Evolutionary conservation across 1,139 yeast species (phyloP).

Genomic region (Kodamaea derodonti): DNA sequence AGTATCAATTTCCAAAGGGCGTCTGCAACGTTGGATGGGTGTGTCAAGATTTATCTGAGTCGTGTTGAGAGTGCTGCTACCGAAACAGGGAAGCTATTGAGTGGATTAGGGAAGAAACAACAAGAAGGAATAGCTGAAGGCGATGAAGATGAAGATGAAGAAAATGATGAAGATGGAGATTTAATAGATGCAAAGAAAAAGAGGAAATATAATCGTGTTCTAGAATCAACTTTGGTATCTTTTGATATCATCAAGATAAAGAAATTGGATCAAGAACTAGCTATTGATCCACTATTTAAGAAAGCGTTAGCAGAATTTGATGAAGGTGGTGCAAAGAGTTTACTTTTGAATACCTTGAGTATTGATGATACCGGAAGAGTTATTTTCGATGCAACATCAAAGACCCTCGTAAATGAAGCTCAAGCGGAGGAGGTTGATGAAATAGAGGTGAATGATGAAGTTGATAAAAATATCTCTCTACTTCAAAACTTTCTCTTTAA

Average conservation of each 20-base stretch:
- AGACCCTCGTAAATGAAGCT: slow-evolving; percentile 8
- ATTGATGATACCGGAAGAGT: slow-evolving; percentile 58
- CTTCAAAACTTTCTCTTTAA: slow-evolving; percentile 24
- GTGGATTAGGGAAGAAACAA: slow-evolving; percentile 51
- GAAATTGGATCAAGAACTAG: slow-evolving; percentile 70
- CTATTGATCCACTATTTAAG: slow-evolving; percentile 84
- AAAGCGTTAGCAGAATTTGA: slow-evolving; percentile 90
- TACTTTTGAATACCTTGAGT: slow-evolving; percentile 66
- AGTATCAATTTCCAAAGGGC: slow-evolving; percentile 74
- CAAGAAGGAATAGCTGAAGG: slow-evolving; percentile 17
- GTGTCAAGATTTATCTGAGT: slow-evolving; percentile 78
- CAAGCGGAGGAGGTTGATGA: slow-evolving; percentile 11
- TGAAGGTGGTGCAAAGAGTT: slow-evolving; percentile 91
- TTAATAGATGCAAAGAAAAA: slow-evolving; percentile 24
- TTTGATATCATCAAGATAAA: slow-evolving; percentile 64
- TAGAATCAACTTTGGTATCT: slow-evolving; percentile 45
- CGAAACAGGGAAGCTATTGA: slow-evolving; percentile 80
- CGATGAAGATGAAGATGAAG: slow-evolving; percentile 10
- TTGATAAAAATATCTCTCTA: slow-evolving; percentile 14
- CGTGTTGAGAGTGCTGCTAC: slow-evolving; percentile 90
- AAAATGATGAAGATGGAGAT: slow-evolving; percentile 15
- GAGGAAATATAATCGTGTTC: slow-evolving; percentile 37
- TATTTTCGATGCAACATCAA: slow-evolving; percentile 56
- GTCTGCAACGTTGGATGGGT: slow-evolving; percentile 77
- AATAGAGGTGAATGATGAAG: slow-evolving; percentile 11